Evolutionary conservation across 2,329 filamentous ascomycete species (phyloP), one percentile per base, ranked within the genome.

Genomic region (Neofusicoccum sp.): DNA sequence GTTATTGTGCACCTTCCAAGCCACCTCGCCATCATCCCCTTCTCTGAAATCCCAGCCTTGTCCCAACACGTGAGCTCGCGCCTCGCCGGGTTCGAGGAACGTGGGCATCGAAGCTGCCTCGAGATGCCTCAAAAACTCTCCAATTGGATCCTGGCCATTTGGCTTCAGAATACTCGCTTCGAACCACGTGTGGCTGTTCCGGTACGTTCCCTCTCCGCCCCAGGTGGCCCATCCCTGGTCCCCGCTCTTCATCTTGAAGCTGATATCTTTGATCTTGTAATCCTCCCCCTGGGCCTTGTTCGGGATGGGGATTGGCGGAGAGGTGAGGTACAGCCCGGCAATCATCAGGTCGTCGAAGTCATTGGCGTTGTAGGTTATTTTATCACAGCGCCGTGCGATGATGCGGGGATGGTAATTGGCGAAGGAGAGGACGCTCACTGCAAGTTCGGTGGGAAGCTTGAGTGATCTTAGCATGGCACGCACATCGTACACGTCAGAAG

Each of bases 381-480:
- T 4, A 1, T 22, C 6, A 16, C 12, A 3, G 2, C n/a, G 31
- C 7, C 0, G 2, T 1, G 33, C 4, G 2, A 8, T 33, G 29
- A 36, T n/a, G 48, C 33, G 48, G 7, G 31, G 48, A 4, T 3
- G 14, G 14, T 28, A 36, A 22, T 22, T 2, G 31, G 6, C 33
- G 31, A 50, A 33, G 33, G 29, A n/a, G 28, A 28, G 3, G 31
- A 50, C 36, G 12, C 2, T 4, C 7, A 28, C 14, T 2, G 48
- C 48, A 14, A 50, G 31, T 9, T 50, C 58, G 12, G 28, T 71
- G 2, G 52, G 70, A 9, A 83, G 69, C 2, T 75, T 66, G 71
- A 22, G 22, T 22, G 22, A 22, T 22, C 22, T 22, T 22, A 22
- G 22, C 22, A 22, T 22, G 22, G 22, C 22, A 22, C 22, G 22